phyloP scores from a whole-genome alignment of 306 rosid genomes.

The Alnus rubra region DNA sequence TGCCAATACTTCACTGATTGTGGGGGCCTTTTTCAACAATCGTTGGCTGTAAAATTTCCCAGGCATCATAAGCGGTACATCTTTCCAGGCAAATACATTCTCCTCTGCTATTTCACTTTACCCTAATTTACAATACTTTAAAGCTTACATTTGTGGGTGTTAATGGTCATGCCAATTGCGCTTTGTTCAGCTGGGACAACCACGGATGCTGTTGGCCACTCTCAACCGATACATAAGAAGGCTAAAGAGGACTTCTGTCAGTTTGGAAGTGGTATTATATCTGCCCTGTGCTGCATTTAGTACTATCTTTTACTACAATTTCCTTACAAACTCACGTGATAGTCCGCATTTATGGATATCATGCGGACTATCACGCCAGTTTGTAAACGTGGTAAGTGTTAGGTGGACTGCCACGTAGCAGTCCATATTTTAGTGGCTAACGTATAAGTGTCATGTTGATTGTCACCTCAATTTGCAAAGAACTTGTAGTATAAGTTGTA shows the following conservation, averaged over 20 bases:
- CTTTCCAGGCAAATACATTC: conserved; percentile 31
- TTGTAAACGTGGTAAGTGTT: no score
- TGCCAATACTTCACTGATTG: conserved; percentile 27
- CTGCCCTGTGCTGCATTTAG: not conserved
- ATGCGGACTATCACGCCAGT: no score
- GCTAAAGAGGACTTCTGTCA: conserved; percentile 29
- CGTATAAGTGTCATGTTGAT: no score
- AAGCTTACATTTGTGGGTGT: not conserved
- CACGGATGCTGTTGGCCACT: conserved; percentile 16
- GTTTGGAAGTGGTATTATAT: conserved; percentile 25
- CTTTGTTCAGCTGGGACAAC: conserved; percentile 21
- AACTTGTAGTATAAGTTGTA: no score
- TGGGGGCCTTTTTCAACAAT: conserved; percentile 27
- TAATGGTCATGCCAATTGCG: not conserved
- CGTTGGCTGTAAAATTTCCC: conserved; percentile 14
- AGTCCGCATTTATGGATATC: no score
- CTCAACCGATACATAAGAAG: conserved; percentile 10
- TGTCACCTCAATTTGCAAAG: no score
- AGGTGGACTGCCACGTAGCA: no score
- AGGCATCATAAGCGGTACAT: conserved; percentile 40
- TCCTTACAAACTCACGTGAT: no score
- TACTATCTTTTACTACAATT: not conserved
- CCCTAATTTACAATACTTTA: not conserved
- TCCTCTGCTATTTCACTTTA: conserved; percentile 8
- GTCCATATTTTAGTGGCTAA: no score